These are phyloP conservation scores for Nyctanthes arbortristis DNA, from an alignment of 257 asterid genomes.

Conservation along the genomic window DNA sequence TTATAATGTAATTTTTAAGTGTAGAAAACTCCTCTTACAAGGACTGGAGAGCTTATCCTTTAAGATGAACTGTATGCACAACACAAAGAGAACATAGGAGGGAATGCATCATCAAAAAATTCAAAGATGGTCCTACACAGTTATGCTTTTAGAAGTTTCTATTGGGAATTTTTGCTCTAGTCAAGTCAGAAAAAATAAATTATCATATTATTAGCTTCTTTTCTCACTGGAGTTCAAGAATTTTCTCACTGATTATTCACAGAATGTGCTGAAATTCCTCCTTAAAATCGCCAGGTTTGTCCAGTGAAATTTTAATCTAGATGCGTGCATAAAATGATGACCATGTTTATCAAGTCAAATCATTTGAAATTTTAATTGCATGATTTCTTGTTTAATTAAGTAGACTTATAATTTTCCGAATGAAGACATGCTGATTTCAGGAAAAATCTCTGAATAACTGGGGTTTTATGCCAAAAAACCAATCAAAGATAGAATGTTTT, in stretches of 20 bases:
- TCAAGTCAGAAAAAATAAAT: not conserved
- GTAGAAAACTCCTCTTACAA: not conserved
- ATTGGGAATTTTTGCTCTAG: not conserved
- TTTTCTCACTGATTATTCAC: not conserved
- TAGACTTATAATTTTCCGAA: not conserved
- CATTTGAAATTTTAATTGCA: not conserved
- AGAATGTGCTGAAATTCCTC: not conserved
- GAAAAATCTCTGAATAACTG: too few relatives aligned
- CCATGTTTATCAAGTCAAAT: not conserved
- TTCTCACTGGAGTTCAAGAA: not conserved
- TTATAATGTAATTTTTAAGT: too few relatives aligned
- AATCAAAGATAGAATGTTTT: too few relatives aligned
- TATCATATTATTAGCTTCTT: not conserved
- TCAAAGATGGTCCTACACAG: slow-evolving; percentile 2
- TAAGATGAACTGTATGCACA: not conserved
- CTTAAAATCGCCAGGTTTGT: not conserved
- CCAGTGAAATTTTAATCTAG: not conserved
- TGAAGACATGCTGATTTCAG: not conserved
- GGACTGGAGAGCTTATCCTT: not conserved
- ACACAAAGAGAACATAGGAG: not conserved
- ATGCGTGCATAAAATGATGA: not conserved
- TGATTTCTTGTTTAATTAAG: not conserved
- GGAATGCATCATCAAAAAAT: not conserved
- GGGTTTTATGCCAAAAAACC: too few relatives aligned
- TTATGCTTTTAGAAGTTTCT: not conserved